Evolutionary conservation across 2,329 filamentous ascomycete species (phyloP).

Genomic region (Colletotrichum theobromicola): DNA sequence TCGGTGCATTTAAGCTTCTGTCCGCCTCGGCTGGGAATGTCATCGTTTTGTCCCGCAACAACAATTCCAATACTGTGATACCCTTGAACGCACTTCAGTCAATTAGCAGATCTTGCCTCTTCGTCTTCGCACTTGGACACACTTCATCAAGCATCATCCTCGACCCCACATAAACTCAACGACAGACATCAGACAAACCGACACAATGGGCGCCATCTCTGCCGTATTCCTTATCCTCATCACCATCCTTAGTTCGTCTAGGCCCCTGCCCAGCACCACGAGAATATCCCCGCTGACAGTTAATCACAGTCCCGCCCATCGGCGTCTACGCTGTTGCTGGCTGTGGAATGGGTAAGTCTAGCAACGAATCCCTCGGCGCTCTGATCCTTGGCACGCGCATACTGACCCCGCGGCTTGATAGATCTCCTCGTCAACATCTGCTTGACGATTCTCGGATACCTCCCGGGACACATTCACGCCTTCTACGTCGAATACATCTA

Average conservation of each 20-base stretch:
- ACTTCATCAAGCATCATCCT: slow-evolving; percentile 15
- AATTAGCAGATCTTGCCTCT: not conserved
- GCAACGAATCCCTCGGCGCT: not conserved
- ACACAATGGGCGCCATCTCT: slow-evolving; percentile 54
- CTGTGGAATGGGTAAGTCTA: slow-evolving; percentile 59
- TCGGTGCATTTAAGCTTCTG: slow-evolving; percentile 15
- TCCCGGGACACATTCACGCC: slow-evolving; percentile 81
- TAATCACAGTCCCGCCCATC: slow-evolving; percentile 64
- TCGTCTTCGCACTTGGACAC: not conserved
- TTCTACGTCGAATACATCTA: slow-evolving; percentile 87
- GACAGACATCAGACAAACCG: slow-evolving; percentile 20
- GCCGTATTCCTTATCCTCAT: slow-evolving; percentile 55
- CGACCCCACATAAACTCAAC: not conserved
- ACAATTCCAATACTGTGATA: not conserved
- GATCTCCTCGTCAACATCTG: slow-evolving; percentile 72
- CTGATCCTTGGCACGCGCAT: not conserved
- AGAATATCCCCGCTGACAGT: slow-evolving; percentile 25
- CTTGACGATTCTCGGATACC: slow-evolving; percentile 71
- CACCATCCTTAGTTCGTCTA: slow-evolving; percentile 58
- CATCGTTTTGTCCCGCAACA: not conserved
- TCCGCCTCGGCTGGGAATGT: not conserved
- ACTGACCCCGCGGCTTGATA: slow-evolving; percentile 24
- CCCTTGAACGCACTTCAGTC: slow-evolving; percentile 1
- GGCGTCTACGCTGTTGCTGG: slow-evolving; percentile 69
- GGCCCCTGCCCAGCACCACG: slow-evolving; percentile 24